Percentiles rank a stretch among this genome's conserved stretches.
Conservation (phyloP, 306 rosid species). For the Luffa aegyptiaca region DNA sequence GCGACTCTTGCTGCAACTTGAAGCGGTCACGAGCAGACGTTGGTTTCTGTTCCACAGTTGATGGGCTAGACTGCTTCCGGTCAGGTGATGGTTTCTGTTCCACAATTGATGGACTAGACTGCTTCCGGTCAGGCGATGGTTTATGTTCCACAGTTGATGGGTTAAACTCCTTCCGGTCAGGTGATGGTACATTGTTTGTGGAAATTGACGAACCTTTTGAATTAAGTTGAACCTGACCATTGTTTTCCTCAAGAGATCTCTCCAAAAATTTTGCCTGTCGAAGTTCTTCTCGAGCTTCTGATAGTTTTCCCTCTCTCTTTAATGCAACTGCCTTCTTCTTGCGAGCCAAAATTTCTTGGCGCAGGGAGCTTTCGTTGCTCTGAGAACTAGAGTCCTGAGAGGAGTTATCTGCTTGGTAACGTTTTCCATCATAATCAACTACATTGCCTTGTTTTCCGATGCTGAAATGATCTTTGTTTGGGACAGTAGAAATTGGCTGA, state of each 20-base stretch:
- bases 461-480: conserved; percentile 14
- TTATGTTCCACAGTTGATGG: conserved; percentile 12
- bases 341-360: conserved; percentile 62
- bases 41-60: conserved; percentile 26
- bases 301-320: conserved; percentile 82
- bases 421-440: conserved; percentile 28
- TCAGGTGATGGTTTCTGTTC: conserved; percentile 20
- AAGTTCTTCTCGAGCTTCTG: conserved; percentile 87
- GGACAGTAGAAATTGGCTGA: conserved; percentile 13
- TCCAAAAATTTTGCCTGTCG: conserved; percentile 71
- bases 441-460: conserved; percentile 18
- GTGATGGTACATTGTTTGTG: conserved; percentile 19
- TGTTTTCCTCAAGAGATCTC: conserved; percentile 50
- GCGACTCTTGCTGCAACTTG: conserved; percentile 95
- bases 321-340: conserved; percentile 77
- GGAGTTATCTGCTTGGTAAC: conserved; percentile 16
- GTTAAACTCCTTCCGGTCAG: conserved; percentile 29
- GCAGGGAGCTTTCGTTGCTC: conserved; percentile 24
- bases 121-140: conserved; percentile 30
- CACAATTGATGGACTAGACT: conserved; percentile 19
- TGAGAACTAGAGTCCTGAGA: conserved; percentile 31
- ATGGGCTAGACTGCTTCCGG: conserved; percentile 30
- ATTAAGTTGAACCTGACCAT: conserved; percentile 20
- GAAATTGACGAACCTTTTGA: conserved; percentile 21
- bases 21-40: conserved; percentile 82